Base-by-base conservation (phyloP, 2,329 filamentous ascomycete species). In the Rutstroemia sydowiana region DNA sequence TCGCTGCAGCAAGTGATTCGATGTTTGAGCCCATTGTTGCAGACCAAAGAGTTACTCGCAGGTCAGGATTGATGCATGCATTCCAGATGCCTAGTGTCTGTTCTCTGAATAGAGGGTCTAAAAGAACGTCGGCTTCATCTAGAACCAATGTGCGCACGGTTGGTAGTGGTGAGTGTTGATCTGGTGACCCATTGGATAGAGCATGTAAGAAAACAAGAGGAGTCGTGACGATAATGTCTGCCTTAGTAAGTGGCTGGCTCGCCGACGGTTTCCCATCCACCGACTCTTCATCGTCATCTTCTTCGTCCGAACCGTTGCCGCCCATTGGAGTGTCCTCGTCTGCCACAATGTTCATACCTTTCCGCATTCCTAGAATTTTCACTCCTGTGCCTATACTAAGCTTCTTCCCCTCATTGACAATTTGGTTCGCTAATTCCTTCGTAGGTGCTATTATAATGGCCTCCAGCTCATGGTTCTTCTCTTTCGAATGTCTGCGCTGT, bases 11-110 rank as follows among this genome's bases (percentile, higher is more conserved):
- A 7, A 96, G 74, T 18, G 83, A 75, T 71, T 98, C 93, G 39
- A 97, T 87, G 61, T 85, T 93, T 14, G 92, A 95, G 3, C 88
- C 89, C 84, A 98, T 96, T 0, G 93, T 98, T 13, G 93, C 93
- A 13, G 93, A 97, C 90, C 92, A 98, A 55, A 95, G 83, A 9
- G 87, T 88, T 3, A 89, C 76, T 21, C 83, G 79, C 8, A 97
- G 73, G n/a, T 76, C 70, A 3, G 80, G 74, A 59, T 84, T 83
- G 2, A 75, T 82, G 67, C 92, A 92, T 3, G 87, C 80, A 39
- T 81, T 79, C 90, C 91, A 96, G 56, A 97, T 84, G 3, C 79
- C 78, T 34, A 95, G 74, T 0, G 90, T 96, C 68, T 96, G 90
- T 20, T 93, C 86, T 52, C 87, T 81, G 73, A 98, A 98, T 5